Percentiles rank a stretch among this genome's conserved stretches.
Conservation (phyloP, 768 basidiomycete species). For the Paxillus rubicundulus region DNA sequence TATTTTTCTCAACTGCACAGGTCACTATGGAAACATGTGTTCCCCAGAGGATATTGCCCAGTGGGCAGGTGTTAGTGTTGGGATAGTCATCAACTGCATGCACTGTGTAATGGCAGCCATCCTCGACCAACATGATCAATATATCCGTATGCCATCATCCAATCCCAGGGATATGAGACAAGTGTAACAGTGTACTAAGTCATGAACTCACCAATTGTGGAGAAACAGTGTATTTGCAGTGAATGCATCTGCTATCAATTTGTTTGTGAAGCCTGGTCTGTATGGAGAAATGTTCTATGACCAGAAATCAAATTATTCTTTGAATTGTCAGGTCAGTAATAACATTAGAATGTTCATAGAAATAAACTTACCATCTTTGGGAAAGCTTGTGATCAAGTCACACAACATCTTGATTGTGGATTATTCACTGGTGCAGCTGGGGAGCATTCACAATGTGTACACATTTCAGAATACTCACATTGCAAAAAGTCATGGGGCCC, state of each 20-base stretch:
- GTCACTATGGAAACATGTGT: constrained; percentile 28
- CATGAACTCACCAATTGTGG: constrained; percentile 21
- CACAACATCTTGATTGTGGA: constrained; percentile 6
- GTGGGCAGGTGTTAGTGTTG: constrained; percentile 8
- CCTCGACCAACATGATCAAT: background rate
- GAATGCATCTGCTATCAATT: constrained; percentile 33
- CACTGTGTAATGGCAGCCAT: background rate
- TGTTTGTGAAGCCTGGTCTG: constrained; percentile 8
- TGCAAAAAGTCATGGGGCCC: background rate
- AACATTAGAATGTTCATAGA: no score
- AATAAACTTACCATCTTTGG: background rate
- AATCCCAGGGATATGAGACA: background rate
- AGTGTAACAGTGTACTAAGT: background rate
- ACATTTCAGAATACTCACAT: constrained; percentile 5
- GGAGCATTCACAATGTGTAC: constrained; percentile 9
- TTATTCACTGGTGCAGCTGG: constrained; percentile 5
- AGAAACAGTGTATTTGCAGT: constrained; percentile 35
- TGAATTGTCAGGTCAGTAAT: constrained; percentile 15
- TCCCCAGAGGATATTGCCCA: background rate
- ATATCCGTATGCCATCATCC: background rate
- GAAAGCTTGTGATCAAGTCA: constrained; percentile 1
- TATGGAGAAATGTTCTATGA: constrained; percentile 12
- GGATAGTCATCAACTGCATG: background rate
- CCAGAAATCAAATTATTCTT: constrained; percentile 13
- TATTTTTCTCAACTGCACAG: constrained; percentile 26